These are phyloP conservation scores for Epicoccum sorghinum DNA, from an alignment of 2,329 filamentous ascomycete species.

Conservation along the genomic window DNA sequence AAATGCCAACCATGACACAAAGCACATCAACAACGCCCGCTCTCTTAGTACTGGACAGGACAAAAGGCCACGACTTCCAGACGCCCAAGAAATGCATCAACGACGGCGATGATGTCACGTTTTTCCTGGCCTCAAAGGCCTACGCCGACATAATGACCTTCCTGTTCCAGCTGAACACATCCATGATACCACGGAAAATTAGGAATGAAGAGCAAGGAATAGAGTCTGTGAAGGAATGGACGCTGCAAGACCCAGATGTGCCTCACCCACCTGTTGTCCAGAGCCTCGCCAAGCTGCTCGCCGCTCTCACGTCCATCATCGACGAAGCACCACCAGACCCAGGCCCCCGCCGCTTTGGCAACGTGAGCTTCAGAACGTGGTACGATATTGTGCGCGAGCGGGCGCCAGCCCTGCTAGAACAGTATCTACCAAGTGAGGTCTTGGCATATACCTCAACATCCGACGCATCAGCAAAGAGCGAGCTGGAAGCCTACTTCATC, in stretches of 20 bases:
- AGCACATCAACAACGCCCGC: slow-evolving; percentile 23
- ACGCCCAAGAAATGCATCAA: slow-evolving; percentile 81
- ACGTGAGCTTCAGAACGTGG: slow-evolving; percentile 89
- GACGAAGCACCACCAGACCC: slow-evolving; percentile 81
- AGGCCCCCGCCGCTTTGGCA: slow-evolving; percentile 89
- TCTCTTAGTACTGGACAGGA: slow-evolving; percentile 30
- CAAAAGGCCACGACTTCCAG: slow-evolving; percentile 58
- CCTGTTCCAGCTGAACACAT: slow-evolving; percentile 85
- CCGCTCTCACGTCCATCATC: slow-evolving; percentile 69
- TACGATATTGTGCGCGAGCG: slow-evolving; percentile 69
- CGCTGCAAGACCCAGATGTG: slow-evolving; percentile 50
- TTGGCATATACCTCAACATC: slow-evolving; percentile 42
- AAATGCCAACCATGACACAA: slow-evolving; percentile 27
- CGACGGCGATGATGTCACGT: slow-evolving; percentile 78
- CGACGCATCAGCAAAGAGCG: slow-evolving; percentile 61
- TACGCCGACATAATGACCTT: slow-evolving; percentile 89
- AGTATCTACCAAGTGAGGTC: slow-evolving; percentile 60
- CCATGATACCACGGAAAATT: slow-evolving; percentile 74
- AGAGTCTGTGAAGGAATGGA: slow-evolving; percentile 60
- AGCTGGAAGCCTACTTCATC: slow-evolving; percentile 79
- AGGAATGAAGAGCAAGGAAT: slow-evolving; percentile 44
- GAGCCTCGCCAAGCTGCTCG: slow-evolving; percentile 70
- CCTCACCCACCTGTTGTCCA: slow-evolving; percentile 64
- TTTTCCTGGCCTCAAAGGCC: slow-evolving; percentile 79
- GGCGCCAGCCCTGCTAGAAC: slow-evolving; percentile 61